Evolutionary conservation across 805 yeast genomes (phyloP), one percentile per base, ranked within the genome.

Genomic region (Barnettozyma populi): DNA sequence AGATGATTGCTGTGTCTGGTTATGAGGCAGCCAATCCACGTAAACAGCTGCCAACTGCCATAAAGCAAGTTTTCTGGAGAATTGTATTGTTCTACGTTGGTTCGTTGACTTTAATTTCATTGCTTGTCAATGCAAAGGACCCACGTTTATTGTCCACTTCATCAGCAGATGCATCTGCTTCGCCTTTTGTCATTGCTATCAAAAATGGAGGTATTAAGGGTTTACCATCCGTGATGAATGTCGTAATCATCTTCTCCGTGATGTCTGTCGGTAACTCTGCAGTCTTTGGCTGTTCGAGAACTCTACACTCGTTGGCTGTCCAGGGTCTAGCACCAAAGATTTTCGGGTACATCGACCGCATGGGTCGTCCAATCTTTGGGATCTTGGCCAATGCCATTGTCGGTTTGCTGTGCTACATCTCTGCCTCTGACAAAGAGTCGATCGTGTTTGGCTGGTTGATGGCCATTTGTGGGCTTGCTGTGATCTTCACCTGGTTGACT

Each of bases 61-160:
- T 78, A 8, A 76, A 75, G 53, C 80, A 76, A 60, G 80, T 75
- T 3, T 75, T 77, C 48, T 77, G 80, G 80, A 73, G 80, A 69
- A 70, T 76, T 36, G 60, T 72, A 11, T 57, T 75, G 16, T 75
- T 75, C 55, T 77, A 75, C 58, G 57, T 76, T 41, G 62, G 72
- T 27, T 67, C 75, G n/a, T 59, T 75, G 45, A 62, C 71, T 8
- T 51, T 77, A 45, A 62, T 76, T 40, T 76, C 80, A 5, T 56
- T 74, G 18, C 60, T 77, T 48, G 81, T 77, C 42, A 75, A 79
- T 35, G 70, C 69, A 46, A 64, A 59, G 39, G 74, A 74, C 47
- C 52, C 61, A 9, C 64, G 65, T 48, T 56, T 71, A 16, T 52
- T 62, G 32, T 62, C 65, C 13, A 48, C 66, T 7, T 50, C 57